These are phyloP conservation scores for Grosmannia serpens DNA, from an alignment of 2,329 filamentous ascomycete species.

Conservation along the genomic window DNA sequence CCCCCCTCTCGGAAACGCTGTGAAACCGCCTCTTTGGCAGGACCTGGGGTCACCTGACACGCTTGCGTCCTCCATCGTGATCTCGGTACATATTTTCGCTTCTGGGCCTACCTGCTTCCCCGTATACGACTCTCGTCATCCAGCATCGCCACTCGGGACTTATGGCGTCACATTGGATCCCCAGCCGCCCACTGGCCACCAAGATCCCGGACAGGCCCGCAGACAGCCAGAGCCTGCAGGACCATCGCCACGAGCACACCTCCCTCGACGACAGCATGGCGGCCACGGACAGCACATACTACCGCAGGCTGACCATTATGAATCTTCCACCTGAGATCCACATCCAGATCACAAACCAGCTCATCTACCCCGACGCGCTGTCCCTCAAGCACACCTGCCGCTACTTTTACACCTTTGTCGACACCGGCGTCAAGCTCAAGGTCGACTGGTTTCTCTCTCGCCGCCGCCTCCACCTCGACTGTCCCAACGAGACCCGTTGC, in stretches of 20 bases:
- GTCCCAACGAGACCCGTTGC: slow-evolving; percentile 46
- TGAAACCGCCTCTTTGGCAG: background rate
- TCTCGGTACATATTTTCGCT: background rate
- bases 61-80: background rate
- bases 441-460: slow-evolving; percentile 59
- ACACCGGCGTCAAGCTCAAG: slow-evolving; percentile 54
- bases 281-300: background rate
- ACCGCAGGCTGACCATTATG: slow-evolving; percentile 15
- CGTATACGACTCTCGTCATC: no score
- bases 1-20: background rate
- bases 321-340: slow-evolving; percentile 57
- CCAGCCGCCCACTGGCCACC: background rate
- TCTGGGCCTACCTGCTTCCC: background rate
- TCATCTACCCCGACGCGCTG: slow-evolving; percentile 60
- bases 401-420: slow-evolving; percentile 52
- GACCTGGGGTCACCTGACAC: background rate
- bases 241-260: no score
- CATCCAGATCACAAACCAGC: slow-evolving; percentile 44
- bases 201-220: background rate
- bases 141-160: background rate
- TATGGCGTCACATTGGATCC: slow-evolving; percentile 1
- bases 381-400: slow-evolving; percentile 56
- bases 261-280: background rate
- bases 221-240: background rate
- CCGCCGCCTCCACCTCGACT: slow-evolving; percentile 50